These are phyloP conservation scores for Curvularia verruculosa DNA, from an alignment of 2,329 filamentous ascomycete genomes.

Conservation along the genomic window DNA sequence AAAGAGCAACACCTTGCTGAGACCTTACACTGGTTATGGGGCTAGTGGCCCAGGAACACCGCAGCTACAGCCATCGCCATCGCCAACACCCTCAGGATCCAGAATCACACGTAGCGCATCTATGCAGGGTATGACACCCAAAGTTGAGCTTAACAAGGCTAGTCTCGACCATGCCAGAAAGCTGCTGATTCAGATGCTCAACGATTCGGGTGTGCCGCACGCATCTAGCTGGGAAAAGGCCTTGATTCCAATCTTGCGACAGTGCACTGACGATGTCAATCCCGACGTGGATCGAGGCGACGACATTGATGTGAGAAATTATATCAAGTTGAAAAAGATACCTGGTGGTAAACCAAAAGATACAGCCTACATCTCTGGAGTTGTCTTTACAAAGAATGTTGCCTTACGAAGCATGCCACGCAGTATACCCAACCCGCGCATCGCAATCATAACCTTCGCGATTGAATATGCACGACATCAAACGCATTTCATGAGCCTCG, in stretches of 20 bases:
- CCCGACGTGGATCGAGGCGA: constrained; percentile 90
- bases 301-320: constrained; percentile 96
- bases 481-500: constrained; percentile 95
- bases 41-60: constrained; percentile 28
- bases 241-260: constrained; percentile 84
- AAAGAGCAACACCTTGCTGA: constrained; percentile 62
- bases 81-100: constrained; percentile 39
- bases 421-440: constrained; percentile 80
- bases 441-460: constrained; percentile 91
- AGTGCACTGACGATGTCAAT: constrained; percentile 91
- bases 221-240: constrained; percentile 85
- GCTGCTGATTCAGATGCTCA: constrained; percentile 80
- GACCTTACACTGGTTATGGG: constrained; percentile 51
- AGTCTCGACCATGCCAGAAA: constrained; percentile 88
- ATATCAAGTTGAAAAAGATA: constrained; percentile 96
- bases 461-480: constrained; percentile 95
- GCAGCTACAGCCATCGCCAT: constrained; percentile 32
- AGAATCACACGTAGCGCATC: constrained; percentile 75
- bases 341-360: constrained; percentile 88
- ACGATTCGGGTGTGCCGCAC: constrained; percentile 76
- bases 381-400: constrained; percentile 97
- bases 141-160: constrained; percentile 83
- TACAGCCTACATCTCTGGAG: constrained; percentile 93
- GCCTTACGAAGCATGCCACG: constrained; percentile 96
- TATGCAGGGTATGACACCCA: constrained; percentile 76